Evolutionary conservation across 306 rosid genomes (phyloP).

Genomic region (Pachyrhizus erosus): DNA sequence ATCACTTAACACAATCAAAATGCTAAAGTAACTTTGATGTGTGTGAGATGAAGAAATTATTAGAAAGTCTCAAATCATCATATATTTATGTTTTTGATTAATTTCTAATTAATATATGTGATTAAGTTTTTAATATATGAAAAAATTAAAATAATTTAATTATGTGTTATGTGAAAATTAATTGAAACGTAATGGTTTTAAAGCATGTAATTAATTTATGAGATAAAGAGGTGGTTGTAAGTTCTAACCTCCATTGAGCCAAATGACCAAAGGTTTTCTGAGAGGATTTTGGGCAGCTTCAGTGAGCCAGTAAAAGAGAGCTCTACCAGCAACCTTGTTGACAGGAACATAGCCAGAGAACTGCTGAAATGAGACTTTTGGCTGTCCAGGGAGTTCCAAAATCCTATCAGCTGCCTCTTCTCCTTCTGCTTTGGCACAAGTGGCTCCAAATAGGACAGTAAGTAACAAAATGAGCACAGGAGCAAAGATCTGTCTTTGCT

Average conservation of each 20-base stretch:
- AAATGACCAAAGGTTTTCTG: conserved; percentile 77
- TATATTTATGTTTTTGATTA: too few relatives aligned
- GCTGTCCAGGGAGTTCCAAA: conserved; percentile 83
- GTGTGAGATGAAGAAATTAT: background rate
- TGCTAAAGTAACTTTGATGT: background rate
- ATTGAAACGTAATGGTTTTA: background rate
- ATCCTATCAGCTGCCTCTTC: conserved; percentile 75
- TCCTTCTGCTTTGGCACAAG: conserved; percentile 11
- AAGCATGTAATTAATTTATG: too few relatives aligned
- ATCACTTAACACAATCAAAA: background rate
- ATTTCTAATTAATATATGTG: too few relatives aligned
- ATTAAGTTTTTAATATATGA: too few relatives aligned
- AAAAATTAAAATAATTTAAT: too few relatives aligned
- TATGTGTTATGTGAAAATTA: background rate
- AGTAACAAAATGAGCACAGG: conserved; percentile 46
- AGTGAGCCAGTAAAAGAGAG: conserved; percentile 99
- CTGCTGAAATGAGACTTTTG: conserved; percentile 75
- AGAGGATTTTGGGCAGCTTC: conserved; percentile 68
- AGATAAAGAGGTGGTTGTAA: background rate
- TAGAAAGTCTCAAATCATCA: too few relatives aligned
- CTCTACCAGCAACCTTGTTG: conserved; percentile 75
- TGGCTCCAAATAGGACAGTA: conserved; percentile 25
- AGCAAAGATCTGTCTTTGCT: conserved; percentile 54
- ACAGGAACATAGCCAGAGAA: conserved; percentile 96
- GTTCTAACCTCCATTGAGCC: conserved; percentile 96